Conservation (phyloP, 73 alveolate genomes). For the Stentor roeselii region DNA sequence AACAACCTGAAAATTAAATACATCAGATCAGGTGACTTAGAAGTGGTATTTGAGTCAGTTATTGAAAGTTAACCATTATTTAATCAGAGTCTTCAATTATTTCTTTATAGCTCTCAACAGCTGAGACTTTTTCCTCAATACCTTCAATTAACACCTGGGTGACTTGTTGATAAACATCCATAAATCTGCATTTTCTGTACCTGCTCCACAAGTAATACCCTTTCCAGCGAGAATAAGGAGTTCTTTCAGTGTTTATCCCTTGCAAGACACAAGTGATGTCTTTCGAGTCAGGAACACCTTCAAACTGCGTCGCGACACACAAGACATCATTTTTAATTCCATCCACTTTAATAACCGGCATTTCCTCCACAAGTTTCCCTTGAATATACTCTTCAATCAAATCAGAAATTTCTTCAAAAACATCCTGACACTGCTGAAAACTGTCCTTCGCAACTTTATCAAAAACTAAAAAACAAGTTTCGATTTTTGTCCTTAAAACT, state of each 20-base stretch:
- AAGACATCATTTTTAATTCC: background rate
- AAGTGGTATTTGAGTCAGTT: background rate
- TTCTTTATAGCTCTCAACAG: background rate
- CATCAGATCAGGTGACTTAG: background rate
- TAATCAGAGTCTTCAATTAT: background rate
- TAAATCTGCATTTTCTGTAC: background rate
- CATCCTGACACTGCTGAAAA: background rate
- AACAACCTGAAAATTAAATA: background rate
- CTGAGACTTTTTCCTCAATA: background rate
- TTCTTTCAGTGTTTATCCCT: constrained; percentile 14
- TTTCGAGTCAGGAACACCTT: constrained; percentile 17
- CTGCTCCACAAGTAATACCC: constrained; percentile 7
- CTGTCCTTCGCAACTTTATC: background rate
- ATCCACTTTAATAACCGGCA: background rate
- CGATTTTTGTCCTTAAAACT: constrained; percentile 3
- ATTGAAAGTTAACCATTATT: background rate
- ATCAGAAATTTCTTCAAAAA: background rate
- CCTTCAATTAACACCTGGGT: background rate
- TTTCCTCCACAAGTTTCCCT: background rate
- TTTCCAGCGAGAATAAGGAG: constrained; percentile 10
- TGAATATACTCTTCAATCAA: background rate
- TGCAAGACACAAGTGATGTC: constrained; percentile 9
- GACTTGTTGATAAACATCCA: background rate
- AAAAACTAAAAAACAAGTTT: background rate
- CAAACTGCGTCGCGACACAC: background rate